A percentile compares a stretch with the other conserved stretches of the same genome.
Evolutionary conservation across 108 stramenopile species (phyloP).

Genomic region (Parietichytrium sp.): DNA sequence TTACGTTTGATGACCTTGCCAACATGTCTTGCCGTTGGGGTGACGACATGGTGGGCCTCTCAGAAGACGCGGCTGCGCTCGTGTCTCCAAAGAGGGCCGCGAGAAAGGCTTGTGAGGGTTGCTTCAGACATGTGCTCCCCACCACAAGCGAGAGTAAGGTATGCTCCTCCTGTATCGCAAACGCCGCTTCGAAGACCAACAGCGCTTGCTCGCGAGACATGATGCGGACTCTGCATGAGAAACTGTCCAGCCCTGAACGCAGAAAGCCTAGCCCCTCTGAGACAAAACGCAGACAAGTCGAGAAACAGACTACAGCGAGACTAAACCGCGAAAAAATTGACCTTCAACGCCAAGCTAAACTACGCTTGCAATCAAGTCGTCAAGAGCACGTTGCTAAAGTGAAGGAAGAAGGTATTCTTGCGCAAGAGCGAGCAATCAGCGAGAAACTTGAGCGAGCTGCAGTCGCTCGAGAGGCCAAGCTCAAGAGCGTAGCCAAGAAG

Average conservation of each 20-base stretch:
- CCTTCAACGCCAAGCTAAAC: constrained; percentile 22
- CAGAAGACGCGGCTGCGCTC: not conserved
- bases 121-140: not conserved
- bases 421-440: not conserved
- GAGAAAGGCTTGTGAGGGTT: not conserved
- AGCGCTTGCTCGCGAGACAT: no score
- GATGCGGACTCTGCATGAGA: not conserved
- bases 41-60: constrained; percentile 7
- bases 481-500: constrained; percentile 36
- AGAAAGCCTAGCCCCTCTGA: constrained; percentile 30
- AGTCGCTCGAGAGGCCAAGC: constrained; percentile 21
- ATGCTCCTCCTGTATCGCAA: not conserved
- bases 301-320: constrained; percentile 22
- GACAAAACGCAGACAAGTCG: not conserved
- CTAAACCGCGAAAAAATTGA: constrained; percentile 20
- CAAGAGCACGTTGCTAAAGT: constrained; percentile 30
- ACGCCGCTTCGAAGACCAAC: no score
- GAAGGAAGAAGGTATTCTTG: constrained; percentile 25
- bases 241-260: constrained; percentile 28
- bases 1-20: constrained; percentile 23
- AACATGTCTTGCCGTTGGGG: not conserved
- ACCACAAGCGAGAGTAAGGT: not conserved
- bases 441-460: constrained; percentile 19
- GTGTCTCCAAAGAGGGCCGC: not conserved
- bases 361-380: not conserved